Percentiles rank a stretch among this genome's conserved stretches.
phyloP scores from a whole-genome alignment of 257 asterid species.

The Solanum lycopersicoides region DNA sequence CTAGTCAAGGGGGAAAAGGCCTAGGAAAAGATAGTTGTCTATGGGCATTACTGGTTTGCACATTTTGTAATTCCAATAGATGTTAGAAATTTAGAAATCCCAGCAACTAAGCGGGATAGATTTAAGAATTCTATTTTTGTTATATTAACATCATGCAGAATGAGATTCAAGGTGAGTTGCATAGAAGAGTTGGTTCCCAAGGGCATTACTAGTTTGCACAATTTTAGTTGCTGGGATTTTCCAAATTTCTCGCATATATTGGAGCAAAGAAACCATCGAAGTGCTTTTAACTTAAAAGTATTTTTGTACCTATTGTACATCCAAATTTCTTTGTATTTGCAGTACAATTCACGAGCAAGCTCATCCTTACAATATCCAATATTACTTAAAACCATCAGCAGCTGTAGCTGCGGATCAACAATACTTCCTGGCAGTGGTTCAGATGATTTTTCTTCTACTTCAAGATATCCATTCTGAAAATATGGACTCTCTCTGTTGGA shows the following conservation, averaged over 20 bases:
- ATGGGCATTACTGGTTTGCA: not conserved
- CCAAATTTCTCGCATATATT: not conserved
- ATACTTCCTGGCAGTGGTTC: slow-evolving; percentile 88
- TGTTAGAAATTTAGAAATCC: not conserved
- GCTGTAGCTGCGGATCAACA: slow-evolving; percentile 70
- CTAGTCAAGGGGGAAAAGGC: not conserved
- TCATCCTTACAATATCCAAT: slow-evolving; percentile 97
- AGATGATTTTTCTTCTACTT: slow-evolving; percentile 32
- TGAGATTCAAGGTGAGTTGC: not conserved
- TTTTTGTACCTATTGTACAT: slow-evolving; percentile 51
- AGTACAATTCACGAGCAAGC: slow-evolving; percentile 64
- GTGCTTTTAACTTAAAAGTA: not conserved
- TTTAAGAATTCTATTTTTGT: not conserved
- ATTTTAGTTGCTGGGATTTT: not conserved
- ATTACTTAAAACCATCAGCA: slow-evolving; percentile 92
- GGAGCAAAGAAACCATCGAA: not conserved
- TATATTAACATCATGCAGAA: not conserved
- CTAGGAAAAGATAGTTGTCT: not conserved
- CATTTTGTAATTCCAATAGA: not conserved
- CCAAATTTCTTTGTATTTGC: slow-evolving; percentile 72
- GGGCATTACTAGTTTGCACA: not conserved
- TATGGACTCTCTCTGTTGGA: slow-evolving; percentile 36
- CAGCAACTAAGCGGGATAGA: not conserved
- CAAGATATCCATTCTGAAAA: slow-evolving; percentile 62
- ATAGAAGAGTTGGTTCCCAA: not conserved